Conservation (phyloP, 106 monocot genomes). For the Xerophyta viscosa region DNA sequence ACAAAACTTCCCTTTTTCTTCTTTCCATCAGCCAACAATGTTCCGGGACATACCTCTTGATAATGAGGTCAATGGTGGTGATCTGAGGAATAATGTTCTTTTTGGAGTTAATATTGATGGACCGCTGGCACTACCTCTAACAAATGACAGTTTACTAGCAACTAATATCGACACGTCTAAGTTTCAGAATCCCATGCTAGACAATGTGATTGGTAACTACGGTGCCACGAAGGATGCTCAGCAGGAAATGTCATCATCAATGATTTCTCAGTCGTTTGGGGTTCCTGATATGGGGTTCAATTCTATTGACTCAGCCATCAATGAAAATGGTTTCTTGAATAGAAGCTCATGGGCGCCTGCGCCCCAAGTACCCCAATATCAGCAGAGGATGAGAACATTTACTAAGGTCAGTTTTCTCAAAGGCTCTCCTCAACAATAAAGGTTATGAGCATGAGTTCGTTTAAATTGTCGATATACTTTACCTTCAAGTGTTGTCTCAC, state of each 20-base stretch:
- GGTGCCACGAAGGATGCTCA: slow-evolving; percentile 55
- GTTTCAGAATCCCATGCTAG: slow-evolving; percentile 41
- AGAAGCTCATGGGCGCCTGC: slow-evolving; percentile 61
- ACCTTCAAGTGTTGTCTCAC: not conserved
- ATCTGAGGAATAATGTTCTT: slow-evolving; percentile 57
- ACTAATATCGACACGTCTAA: slow-evolving; percentile 46
- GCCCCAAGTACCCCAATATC: slow-evolving; percentile 34
- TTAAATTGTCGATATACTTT: not conserved
- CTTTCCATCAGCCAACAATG: slow-evolving; percentile 49
- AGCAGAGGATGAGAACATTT: slow-evolving; percentile 70
- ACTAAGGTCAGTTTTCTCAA: slow-evolving; percentile 62
- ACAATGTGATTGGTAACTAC: slow-evolving; percentile 42
- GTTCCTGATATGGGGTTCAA: slow-evolving; percentile 79
- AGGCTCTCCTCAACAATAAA: too few relatives aligned
- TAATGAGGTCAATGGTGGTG: slow-evolving; percentile 28
- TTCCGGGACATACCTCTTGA: slow-evolving; percentile 40
- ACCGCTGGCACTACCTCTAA: slow-evolving; percentile 40
- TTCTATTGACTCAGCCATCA: slow-evolving; percentile 65
- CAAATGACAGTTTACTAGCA: slow-evolving; percentile 35
- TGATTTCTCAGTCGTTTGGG: slow-evolving; percentile 80
- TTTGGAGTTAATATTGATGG: slow-evolving; percentile 68
- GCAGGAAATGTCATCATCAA: slow-evolving; percentile 72
- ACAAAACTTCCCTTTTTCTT: slow-evolving; percentile 39
- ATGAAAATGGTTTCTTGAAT: slow-evolving; percentile 63
- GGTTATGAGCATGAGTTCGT: too few relatives aligned